A percentile compares a stretch with the other conserved stretches of the same genome.
Evolutionary conservation across 2,329 filamentous ascomycete genomes (phyloP).

Genomic region (Calonectria henricotiae): DNA sequence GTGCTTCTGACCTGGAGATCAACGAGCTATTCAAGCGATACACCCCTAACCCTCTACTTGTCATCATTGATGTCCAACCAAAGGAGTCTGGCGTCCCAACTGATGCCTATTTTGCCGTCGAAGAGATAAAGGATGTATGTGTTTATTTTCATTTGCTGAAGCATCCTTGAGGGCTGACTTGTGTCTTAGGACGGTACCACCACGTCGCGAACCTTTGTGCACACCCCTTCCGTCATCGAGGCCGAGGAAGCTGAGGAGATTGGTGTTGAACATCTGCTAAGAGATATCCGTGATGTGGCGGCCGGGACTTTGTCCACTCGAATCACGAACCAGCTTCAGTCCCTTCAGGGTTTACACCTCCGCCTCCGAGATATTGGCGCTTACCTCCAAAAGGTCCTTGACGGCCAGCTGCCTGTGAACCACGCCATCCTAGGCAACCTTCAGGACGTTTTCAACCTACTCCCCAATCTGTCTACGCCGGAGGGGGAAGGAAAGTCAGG

Average conservation of each 20-base stretch:
- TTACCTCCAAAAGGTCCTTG: slow-evolving; percentile 96
- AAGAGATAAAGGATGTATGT: slow-evolving; percentile 98
- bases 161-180: background rate
- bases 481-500: slow-evolving; percentile 76
- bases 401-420: slow-evolving; percentile 94
- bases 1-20: slow-evolving; percentile 97
- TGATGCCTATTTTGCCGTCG: slow-evolving; percentile 98
- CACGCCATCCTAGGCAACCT: slow-evolving; percentile 97
- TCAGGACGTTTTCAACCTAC: slow-evolving; percentile 99
- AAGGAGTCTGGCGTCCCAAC: slow-evolving; percentile 98
- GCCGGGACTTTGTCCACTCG: slow-evolving; percentile 96
- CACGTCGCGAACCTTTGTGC: slow-evolving; percentile 96
- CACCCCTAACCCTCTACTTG: slow-evolving; percentile 94
- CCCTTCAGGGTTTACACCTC: slow-evolving; percentile 94
- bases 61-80: slow-evolving; percentile 98
- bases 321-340: slow-evolving; percentile 98
- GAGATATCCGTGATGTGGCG: slow-evolving; percentile 98
- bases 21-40: slow-evolving; percentile 99
- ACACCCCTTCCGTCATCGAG: slow-evolving; percentile 98
- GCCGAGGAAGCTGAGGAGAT: slow-evolving; percentile 99
- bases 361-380: slow-evolving; percentile 95
- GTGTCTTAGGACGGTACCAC: slow-evolving; percentile 90
- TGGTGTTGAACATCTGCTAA: slow-evolving; percentile 95
- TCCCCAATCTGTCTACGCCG: slow-evolving; percentile 94
- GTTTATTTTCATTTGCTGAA: background rate